A percentile compares a stretch with the other conserved stretches of the same genome.
These are phyloP conservation scores for Penicillium simplicissimum DNA, from an alignment of 495 filamentous ascomycete species.

Conservation along the genomic window DNA sequence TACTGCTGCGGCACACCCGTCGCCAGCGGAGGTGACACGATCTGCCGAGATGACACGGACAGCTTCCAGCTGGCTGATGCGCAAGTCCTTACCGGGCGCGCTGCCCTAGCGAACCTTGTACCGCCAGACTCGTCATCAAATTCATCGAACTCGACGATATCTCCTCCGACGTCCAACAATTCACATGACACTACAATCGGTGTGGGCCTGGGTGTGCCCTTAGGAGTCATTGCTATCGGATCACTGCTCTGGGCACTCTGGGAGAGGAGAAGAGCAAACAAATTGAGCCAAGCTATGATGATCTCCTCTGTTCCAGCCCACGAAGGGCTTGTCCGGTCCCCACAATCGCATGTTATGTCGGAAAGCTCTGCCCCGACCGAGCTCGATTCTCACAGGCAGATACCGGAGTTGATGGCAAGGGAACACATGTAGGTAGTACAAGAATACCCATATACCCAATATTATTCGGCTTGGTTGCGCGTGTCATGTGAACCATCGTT, in stretches of 20 bases:
- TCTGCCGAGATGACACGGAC: slow-evolving; percentile 22
- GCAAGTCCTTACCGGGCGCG: slow-evolving; percentile 20
- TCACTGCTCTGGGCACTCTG: slow-evolving; percentile 31
- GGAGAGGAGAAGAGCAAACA: slow-evolving; percentile 24
- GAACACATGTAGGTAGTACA: slow-evolving; percentile 4
- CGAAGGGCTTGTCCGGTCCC: background rate
- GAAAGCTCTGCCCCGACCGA: slow-evolving; percentile 13
- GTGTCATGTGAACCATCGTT: background rate
- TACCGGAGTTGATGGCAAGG: slow-evolving; percentile 18
- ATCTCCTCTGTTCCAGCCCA: background rate
- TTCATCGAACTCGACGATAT: slow-evolving; percentile 27
- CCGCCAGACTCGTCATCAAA: slow-evolving; percentile 10
- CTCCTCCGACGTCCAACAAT: slow-evolving; percentile 40
- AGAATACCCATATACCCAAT: background rate
- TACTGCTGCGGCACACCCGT: slow-evolving; percentile 37
- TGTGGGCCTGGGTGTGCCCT: slow-evolving; percentile 30
- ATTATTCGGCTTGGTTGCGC: background rate
- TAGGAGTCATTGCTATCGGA: slow-evolving; percentile 33
- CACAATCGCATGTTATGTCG: background rate
- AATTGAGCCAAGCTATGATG: slow-evolving; percentile 8
- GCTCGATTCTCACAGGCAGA: slow-evolving; percentile 5
- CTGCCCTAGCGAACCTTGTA: slow-evolving; percentile 25
- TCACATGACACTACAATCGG: slow-evolving; percentile 28
- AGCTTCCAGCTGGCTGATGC: slow-evolving; percentile 25
- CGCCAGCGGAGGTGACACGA: slow-evolving; percentile 11